Evolutionary conservation across 2,329 filamentous ascomycete species (phyloP).

Genomic region (Epichloe hybrida): DNA sequence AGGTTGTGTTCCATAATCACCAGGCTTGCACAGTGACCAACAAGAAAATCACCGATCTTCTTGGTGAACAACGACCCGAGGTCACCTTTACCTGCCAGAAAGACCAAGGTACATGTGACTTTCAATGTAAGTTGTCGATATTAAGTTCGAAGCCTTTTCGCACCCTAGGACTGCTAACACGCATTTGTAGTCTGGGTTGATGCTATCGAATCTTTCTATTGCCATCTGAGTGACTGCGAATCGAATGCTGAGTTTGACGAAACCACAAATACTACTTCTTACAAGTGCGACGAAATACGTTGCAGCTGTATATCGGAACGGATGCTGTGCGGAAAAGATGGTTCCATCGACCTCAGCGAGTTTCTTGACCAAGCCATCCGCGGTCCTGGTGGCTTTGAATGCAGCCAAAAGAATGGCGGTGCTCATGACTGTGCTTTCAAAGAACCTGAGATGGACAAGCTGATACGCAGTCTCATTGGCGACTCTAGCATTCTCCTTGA

Average conservation of each 20-base stretch:
- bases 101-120: slow-evolving; percentile 67
- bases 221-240: slow-evolving; percentile 68
- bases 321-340: slow-evolving; percentile 86
- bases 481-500: slow-evolving; percentile 76
- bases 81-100: slow-evolving; percentile 87
- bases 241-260: slow-evolving; percentile 57
- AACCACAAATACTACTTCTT: slow-evolving; percentile 66
- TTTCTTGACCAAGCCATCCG: slow-evolving; percentile 74
- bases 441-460: slow-evolving; percentile 81
- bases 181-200: slow-evolving; percentile 72
- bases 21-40: slow-evolving; percentile 98
- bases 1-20: slow-evolving; percentile 87
- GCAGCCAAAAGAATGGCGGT: slow-evolving; percentile 50
- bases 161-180: background rate
- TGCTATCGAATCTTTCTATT: slow-evolving; percentile 89
- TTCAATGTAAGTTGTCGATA: slow-evolving; percentile 58
- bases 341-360: slow-evolving; percentile 82
- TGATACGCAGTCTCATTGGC: slow-evolving; percentile 81
- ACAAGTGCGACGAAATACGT: slow-evolving; percentile 70
- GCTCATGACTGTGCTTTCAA: slow-evolving; percentile 64
- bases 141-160: background rate
- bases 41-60: slow-evolving; percentile 74
- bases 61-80: slow-evolving; percentile 76
- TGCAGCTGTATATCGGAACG: slow-evolving; percentile 82
- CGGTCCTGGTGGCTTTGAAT: slow-evolving; percentile 76